Evolutionary conservation across 2,329 filamentous ascomycete genomes (phyloP), one percentile per base, ranked within the genome.

Genomic region (Trichoderma brevicompactum): DNA sequence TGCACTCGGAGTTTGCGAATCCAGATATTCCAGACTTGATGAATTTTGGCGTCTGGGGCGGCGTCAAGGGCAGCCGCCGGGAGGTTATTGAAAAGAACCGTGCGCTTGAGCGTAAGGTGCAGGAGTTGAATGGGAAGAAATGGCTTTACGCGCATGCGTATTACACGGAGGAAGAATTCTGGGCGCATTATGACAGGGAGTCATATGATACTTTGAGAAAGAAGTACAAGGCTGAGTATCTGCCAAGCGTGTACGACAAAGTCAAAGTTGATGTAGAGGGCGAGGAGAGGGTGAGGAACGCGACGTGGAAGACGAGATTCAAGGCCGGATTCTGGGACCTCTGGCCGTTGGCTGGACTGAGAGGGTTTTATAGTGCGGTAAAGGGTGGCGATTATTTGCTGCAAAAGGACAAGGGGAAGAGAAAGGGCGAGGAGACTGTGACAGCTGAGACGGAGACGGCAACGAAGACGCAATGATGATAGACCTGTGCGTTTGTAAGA

Each of bases 111-210:
- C 76, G 79, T 8, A 85, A 84, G 63, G 79, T 90, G 0, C 80
- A 81, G 8, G 82, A 84, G 32, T 79, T 89, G 7, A 80, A 83
- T 2, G 89, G 89, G 6, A 87, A 86, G 79, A 91, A 91, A 75
- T 90, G 87, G 80, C 76, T 92, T 1, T 92, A 92, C 68, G 87
- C 88, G 0, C 88, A 91, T 65, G 85, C 87, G 0, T 91, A 88
- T 74, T 90, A 90, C 73, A 85, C 82, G 3, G 84, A 89, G 72
- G 81, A 85, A 0, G 89, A 91, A 68, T 92, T 92, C 73, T 91
- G 89, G 88, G 74, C 78, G 9, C 80, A 85, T 61, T 91, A 90
- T 67, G 84, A 89, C 72, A 79, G 81, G 43, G 70, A 77, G 7
- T 85, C 84, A 71, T 90, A 91, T 67, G 84, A 89, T 50, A 74